These are phyloP conservation scores for Aspergillus intermedius DNA, from an alignment of 2,329 filamentous ascomycete genomes.

Conservation along the genomic window DNA sequence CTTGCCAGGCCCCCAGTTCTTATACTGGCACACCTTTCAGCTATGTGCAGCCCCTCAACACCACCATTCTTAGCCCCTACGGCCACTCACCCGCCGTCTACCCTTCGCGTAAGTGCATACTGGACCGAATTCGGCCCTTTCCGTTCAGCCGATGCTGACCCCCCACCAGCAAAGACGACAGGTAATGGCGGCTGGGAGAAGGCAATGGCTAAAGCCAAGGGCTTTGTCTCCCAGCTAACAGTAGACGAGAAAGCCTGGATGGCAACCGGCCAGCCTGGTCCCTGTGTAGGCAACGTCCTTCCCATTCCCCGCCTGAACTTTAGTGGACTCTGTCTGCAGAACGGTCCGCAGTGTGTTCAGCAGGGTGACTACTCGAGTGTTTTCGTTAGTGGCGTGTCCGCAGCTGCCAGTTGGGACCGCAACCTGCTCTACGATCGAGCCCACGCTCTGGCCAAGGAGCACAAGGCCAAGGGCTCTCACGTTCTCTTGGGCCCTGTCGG, in stretches of 20 bases:
- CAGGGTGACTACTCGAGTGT: constrained; percentile 63
- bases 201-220: constrained; percentile 8
- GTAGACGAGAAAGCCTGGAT: constrained; percentile 22
- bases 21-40: constrained; percentile 3
- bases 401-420: constrained; percentile 56
- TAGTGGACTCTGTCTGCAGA: constrained; percentile 24
- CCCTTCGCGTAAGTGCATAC: constrained; percentile 13
- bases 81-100: constrained; percentile 11
- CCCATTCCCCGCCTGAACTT: constrained; percentile 24
- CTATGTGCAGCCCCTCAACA: constrained; percentile 15
- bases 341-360: constrained; percentile 49
- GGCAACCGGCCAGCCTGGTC: constrained; percentile 21
- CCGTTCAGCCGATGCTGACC: background rate
- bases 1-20: background rate
- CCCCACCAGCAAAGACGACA: constrained; percentile 9
- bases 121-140: background rate
- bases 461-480: constrained; percentile 29
- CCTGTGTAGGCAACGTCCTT: constrained; percentile 27
- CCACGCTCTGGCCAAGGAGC: constrained; percentile 49
- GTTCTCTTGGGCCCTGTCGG: constrained; percentile 39
- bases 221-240: constrained; percentile 14
- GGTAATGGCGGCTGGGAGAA: constrained; percentile 17
- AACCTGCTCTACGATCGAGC: constrained; percentile 50
- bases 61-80: constrained; percentile 13
- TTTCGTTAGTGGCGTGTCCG: constrained; percentile 67